phyloP scores from a whole-genome alignment of 805 yeast genomes.

The Starmerella khaoyaiensis region DNA sequence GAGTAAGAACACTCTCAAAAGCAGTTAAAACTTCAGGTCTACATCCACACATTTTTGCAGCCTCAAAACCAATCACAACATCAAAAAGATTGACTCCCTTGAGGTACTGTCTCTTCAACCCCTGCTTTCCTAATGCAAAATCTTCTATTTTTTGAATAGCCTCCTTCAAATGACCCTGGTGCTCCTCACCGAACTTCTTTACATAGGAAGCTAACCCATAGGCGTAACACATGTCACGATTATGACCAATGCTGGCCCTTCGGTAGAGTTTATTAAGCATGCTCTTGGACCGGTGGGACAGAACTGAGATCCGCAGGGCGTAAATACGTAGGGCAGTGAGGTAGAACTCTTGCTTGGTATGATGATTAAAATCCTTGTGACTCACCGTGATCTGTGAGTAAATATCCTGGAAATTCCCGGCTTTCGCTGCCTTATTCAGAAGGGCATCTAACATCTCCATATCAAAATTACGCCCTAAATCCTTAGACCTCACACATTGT shows the following conservation, averaged over 20 bases:
- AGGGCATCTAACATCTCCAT: conserved; percentile 19
- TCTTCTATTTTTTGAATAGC: no score
- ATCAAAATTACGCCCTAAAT: conserved; percentile 12
- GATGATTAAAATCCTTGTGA: conserved; percentile 4
- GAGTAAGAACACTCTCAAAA: conserved; percentile 1
- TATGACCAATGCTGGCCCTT: conserved; percentile 6
- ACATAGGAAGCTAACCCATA: conserved; percentile 16
- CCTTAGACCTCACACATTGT: conserved; percentile 7
- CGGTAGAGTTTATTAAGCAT: conserved; percentile 11
- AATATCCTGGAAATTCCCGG: conserved; percentile 17
- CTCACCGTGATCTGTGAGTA: conserved; percentile 6
- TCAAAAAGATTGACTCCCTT: conserved; percentile 2
- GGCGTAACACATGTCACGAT: conserved; percentile 15
- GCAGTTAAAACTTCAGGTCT: background rate
- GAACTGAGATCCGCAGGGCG: conserved; percentile 18
- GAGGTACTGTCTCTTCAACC: conserved; percentile 5
- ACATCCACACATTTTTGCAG: conserved; percentile 2
- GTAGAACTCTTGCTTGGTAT: conserved; percentile 9
- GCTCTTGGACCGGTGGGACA: conserved; percentile 9
- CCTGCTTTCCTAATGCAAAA: no score
- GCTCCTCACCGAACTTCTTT: conserved; percentile 10
- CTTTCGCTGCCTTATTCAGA: conserved; percentile 21
- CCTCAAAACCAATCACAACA: conserved; percentile 11
- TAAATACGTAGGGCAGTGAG: conserved; percentile 18
- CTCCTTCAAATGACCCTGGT: no score